Percentiles rank a stretch among this genome's conserved stretches.
Conservation (phyloP, 352 stramenopile genomes). For the Globisporangium ultimum region DNA sequence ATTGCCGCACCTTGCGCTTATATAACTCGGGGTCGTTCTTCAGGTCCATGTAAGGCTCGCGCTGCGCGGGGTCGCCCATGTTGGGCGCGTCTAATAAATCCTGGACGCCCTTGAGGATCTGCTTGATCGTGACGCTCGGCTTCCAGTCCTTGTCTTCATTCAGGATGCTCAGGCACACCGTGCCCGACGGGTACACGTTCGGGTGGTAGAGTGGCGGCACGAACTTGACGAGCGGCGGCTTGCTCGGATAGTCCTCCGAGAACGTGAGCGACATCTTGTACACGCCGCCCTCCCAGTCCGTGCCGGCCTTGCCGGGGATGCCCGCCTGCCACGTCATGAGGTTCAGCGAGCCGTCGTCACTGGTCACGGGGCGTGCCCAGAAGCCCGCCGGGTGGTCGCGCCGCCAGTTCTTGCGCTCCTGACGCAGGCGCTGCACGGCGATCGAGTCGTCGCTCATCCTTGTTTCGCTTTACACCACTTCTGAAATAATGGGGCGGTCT, state of each 20-base stretch:
- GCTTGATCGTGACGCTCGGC: conserved; percentile 96
- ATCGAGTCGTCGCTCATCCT: conserved; percentile 87
- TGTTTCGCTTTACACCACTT: not conserved
- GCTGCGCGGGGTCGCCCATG: conserved; percentile 84
- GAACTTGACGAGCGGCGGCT: conserved; percentile 98
- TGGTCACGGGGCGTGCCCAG: conserved; percentile 92
- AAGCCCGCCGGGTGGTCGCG: conserved; percentile 96
- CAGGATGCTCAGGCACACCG: conserved; percentile 97
- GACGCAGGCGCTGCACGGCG: conserved; percentile 83
- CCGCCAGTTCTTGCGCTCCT: conserved; percentile 94
- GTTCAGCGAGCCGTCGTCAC: conserved; percentile 94
- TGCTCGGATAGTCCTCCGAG: conserved; percentile 96
- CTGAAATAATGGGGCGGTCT: no score
- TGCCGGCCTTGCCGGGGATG: conserved; percentile 94
- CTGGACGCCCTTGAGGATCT: conserved; percentile 98
- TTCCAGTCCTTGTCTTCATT: conserved; percentile 99
- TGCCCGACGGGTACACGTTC: conserved; percentile 96
- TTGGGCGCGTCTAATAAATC: conserved; percentile 87
- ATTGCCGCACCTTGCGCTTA: conserved; percentile 78
- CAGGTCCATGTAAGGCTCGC: conserved; percentile 86
- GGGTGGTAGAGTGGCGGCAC: conserved; percentile 96
- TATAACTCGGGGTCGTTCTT: conserved; percentile 90
- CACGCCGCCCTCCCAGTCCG: conserved; percentile 96
- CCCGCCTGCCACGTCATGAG: conserved; percentile 97
- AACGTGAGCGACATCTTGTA: conserved; percentile 98